These are phyloP conservation scores for Silene coronaria DNA, from an alignment of 179 eudicot species.

Conservation along the genomic window DNA sequence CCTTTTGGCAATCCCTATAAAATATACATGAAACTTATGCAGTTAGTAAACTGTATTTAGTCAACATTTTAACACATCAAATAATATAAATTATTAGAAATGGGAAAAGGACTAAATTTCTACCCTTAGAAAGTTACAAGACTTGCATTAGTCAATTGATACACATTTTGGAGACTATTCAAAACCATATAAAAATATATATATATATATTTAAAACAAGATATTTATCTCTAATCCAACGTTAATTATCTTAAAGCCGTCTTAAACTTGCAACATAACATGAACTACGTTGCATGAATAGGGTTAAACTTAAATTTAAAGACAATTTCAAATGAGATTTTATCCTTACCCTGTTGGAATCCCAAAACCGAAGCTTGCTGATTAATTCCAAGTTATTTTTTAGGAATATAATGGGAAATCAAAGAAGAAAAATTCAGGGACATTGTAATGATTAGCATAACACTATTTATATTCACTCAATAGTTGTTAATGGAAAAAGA, in stretches of 20 bases:
- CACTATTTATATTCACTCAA: conserved; percentile 20
- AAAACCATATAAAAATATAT: no score
- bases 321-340: background rate
- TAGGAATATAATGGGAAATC: background rate
- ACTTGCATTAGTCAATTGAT: background rate
- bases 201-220: no score
- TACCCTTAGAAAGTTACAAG: background rate
- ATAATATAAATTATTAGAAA: background rate
- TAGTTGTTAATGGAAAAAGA: conserved; percentile 18
- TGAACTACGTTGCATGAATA: no score
- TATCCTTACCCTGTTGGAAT: background rate
- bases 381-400: background rate
- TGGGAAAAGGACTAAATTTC: background rate
- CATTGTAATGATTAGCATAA: conserved; percentile 21
- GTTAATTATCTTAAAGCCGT: no score
- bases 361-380: background rate
- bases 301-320: no score
- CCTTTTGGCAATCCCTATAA: conserved; percentile 23
- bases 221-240: no score
- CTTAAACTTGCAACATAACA: no score
- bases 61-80: background rate
- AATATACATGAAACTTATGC: conserved; percentile 8
- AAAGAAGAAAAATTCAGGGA: conserved; percentile 13
- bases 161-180: no score
- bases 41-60: conserved; percentile 6